phyloP scores from a whole-genome alignment of 495 filamentous ascomycete species.

The Trichoderma parareesei region DNA sequence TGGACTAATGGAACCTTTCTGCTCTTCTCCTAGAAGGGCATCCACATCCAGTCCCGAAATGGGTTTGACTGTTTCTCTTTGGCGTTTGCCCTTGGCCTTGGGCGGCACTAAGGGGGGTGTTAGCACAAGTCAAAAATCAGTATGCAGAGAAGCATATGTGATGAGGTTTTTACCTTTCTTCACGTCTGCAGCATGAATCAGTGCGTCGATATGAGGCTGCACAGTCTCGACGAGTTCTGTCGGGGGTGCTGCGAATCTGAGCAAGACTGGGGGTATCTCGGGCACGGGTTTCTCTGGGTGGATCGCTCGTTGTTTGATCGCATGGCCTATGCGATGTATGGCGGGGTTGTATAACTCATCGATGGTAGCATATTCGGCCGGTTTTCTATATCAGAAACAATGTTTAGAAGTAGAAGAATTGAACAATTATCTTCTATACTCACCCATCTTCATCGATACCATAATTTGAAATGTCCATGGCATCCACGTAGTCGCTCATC shows the following conservation, averaged over 20 bases:
- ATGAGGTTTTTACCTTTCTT: slow-evolving; percentile 80
- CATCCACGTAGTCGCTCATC: slow-evolving; percentile 88
- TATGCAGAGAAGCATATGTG: not conserved
- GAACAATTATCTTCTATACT: slow-evolving; percentile 15
- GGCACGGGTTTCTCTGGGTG: slow-evolving; percentile 62
- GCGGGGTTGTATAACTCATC: slow-evolving; percentile 87
- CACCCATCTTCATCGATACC: slow-evolving; percentile 61
- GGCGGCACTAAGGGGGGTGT: slow-evolving; percentile 59
- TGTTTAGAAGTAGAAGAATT: not conserved
- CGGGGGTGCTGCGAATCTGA: slow-evolving; percentile 68
- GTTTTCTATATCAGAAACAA: slow-evolving; percentile 38
- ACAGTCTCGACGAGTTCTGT: slow-evolving; percentile 50
- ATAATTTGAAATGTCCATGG: slow-evolving; percentile 73
- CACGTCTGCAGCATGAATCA: slow-evolving; percentile 65
- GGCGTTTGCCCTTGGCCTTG: slow-evolving; percentile 67
- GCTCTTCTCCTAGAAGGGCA: slow-evolving; percentile 55
- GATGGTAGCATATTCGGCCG: slow-evolving; percentile 63
- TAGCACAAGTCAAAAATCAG: slow-evolving; percentile 16
- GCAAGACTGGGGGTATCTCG: slow-evolving; percentile 57
- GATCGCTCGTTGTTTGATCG: slow-evolving; percentile 71
- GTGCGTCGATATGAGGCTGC: slow-evolving; percentile 48
- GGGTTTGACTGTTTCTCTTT: slow-evolving; percentile 64
- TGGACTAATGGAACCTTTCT: slow-evolving; percentile 53
- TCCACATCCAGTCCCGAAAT: slow-evolving; percentile 88
- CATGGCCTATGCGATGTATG: slow-evolving; percentile 83